Base-by-base conservation (phyloP, 805 yeast genomes). In the Myxozyma neglecta region DNA sequence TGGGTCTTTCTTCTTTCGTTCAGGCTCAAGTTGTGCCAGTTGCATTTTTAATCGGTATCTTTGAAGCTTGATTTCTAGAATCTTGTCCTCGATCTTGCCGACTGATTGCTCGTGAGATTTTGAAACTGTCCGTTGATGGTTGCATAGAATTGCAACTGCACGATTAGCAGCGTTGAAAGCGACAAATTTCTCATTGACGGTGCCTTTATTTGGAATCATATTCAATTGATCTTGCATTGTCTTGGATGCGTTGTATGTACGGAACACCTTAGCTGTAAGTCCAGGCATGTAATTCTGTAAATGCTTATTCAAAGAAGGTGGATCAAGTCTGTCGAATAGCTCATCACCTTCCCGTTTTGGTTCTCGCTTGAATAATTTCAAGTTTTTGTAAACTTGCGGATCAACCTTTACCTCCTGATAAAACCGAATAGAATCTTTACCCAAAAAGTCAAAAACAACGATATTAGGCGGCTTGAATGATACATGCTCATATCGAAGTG, bases 141-240 rank as follows among this genome's bases (percentile, higher is more conserved):
- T 92, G 88, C 98, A 92, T 70, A 92, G 78, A 63, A 92, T 90
- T 6, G 98, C 98, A 61, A 92, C 98, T 1, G 93, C 88, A 75
- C 97, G 84, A 73, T 92, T 92, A 1, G 98, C 98, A 20, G 97
- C 97, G 75, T 93, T 92, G 75, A 87, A 92, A 64, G 83, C 85
- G 59, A 92, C 86, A 55, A 92, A 86, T 70, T 90, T 93, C 72
- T 92, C 97, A 29, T 88, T 87, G 3, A 90, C 88, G 0, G 96
- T 84, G 34, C 97, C 97, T 71, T 84, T 88, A 72, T 90, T 88
- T n/a, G 87, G 81, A 68, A 93, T 90, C 70, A 86, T 76, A 72
- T 89, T 96, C 63, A 93, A 75, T 73, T 90, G 97, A 70, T 92
- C 96, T 74, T 92, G 97, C 97, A 92, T 93, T 1, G 97, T 91